Evolutionary conservation across 2,329 filamentous ascomycete genomes (phyloP).

Genomic region (Pyrenochaeta sp.): DNA sequence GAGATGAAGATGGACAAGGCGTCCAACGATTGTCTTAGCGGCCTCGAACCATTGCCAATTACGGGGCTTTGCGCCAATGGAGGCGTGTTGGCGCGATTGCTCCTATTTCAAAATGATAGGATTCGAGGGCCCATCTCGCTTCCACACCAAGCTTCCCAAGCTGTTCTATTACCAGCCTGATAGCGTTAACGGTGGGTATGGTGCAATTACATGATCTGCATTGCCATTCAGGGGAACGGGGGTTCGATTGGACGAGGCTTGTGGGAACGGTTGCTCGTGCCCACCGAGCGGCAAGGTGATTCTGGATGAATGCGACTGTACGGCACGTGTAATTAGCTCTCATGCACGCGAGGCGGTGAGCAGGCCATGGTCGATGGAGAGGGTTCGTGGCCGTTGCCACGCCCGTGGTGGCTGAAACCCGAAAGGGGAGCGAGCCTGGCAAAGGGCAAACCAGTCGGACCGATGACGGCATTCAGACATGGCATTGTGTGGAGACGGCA

Average conservation of each 20-base stretch:
- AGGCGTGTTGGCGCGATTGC: conserved; percentile 7
- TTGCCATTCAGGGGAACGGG: conserved; percentile 8
- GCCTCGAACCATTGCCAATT: not conserved
- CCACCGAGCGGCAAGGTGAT: conserved; percentile 7
- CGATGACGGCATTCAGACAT: conserved; percentile 14
- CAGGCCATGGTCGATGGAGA: not conserved
- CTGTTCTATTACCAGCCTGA: conserved; percentile 20
- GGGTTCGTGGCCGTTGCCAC: not conserved
- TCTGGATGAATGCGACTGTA: conserved; percentile 17
- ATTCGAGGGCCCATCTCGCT: conserved; percentile 28
- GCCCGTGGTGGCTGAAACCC: conserved; percentile 4
- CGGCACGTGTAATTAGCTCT: conserved; percentile 16
- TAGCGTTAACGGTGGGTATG: conserved; percentile 17
- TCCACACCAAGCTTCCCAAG: conserved; percentile 16
- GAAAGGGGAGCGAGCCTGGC: not conserved
- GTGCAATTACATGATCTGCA: conserved; percentile 18
- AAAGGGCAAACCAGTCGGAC: too few relatives aligned
- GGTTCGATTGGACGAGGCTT: conserved; percentile 11
- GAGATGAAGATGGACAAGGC: not conserved
- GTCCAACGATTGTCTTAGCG: not conserved
- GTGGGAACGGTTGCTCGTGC: conserved; percentile 8
- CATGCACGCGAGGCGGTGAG: conserved; percentile 15
- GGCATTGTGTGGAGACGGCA: conserved; percentile 6
- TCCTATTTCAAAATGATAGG: conserved; percentile 3
- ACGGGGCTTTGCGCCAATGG: conserved; percentile 5